Percentiles rank a stretch among this genome's conserved stretches.
Evolutionary conservation across 2,329 filamentous ascomycete genomes (phyloP).

Genomic region (Macrophomina tecta): DNA sequence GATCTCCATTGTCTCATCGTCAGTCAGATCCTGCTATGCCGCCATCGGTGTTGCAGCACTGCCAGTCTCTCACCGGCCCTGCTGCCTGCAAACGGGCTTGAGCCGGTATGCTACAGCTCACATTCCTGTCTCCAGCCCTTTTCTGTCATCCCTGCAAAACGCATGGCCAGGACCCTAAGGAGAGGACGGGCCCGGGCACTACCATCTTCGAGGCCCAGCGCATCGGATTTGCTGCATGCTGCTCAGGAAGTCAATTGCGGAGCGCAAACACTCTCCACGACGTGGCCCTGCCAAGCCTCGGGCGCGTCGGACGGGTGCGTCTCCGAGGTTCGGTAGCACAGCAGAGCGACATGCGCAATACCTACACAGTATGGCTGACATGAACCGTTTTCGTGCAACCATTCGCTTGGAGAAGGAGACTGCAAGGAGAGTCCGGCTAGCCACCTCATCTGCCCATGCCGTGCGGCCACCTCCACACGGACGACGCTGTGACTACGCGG

Average conservation of each 20-base stretch:
- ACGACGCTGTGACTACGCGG: neutral
- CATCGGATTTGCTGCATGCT: constrained; percentile 8
- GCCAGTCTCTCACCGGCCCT: constrained; percentile 25
- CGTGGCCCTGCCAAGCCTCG: constrained; percentile 24
- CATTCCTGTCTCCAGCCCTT: constrained; percentile 14
- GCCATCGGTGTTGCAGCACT: constrained; percentile 19
- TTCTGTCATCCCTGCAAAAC: constrained; percentile 22
- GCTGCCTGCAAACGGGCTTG: constrained; percentile 12
- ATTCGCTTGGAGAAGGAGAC: constrained; percentile 9
- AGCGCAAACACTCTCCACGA: constrained; percentile 4
- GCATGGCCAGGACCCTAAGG: constrained; percentile 5
- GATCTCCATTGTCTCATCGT: constrained; percentile 9
- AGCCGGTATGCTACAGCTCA: constrained; percentile 24
- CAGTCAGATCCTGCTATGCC: constrained; percentile 12
- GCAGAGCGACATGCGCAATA: constrained; percentile 18
- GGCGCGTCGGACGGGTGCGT: constrained; percentile 6
- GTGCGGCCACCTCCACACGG: neutral
- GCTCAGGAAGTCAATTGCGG: constrained; percentile 2
- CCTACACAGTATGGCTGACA: constrained; percentile 4
- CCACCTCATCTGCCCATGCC: constrained; percentile 5
- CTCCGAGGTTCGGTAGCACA: constrained; percentile 9
- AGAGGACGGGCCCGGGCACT: constrained; percentile 13
- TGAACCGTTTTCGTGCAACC: constrained; percentile 14
- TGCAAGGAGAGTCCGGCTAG: constrained; percentile 20
- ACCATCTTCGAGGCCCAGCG: neutral